Conservation (phyloP, 2,329 filamentous ascomycete species). For the Phoma herbarum region DNA sequence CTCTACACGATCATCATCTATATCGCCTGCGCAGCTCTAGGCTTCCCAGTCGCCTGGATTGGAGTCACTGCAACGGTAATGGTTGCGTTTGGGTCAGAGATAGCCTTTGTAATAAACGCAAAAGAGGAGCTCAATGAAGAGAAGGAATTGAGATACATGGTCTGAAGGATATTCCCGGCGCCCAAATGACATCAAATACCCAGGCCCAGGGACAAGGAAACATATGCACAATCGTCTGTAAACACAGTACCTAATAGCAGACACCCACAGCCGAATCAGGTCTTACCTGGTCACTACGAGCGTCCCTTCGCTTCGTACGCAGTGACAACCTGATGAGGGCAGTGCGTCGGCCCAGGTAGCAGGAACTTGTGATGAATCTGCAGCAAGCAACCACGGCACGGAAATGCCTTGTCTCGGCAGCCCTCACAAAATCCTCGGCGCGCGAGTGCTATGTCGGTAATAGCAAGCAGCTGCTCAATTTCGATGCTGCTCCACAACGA, state of each 20-base stretch:
- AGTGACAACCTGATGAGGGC: background rate
- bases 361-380: background rate
- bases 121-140: background rate
- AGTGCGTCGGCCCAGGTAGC: background rate
- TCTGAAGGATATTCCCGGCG: background rate
- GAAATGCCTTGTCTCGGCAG: background rate
- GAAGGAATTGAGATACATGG: conserved; percentile 13
- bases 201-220: background rate
- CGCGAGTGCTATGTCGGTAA: background rate
- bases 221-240: background rate
- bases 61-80: conserved; percentile 9
- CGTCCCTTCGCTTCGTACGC: background rate
- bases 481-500: background rate
- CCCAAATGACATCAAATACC: background rate
- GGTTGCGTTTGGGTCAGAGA: conserved; percentile 10
- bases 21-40: conserved; percentile 4
- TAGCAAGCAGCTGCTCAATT: background rate
- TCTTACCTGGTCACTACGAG: background rate
- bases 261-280: background rate
- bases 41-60: conserved; percentile 3
- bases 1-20: conserved; percentile 16
- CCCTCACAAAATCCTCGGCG: background rate
- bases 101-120: background rate
- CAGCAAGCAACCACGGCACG: background rate
- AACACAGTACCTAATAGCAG: too few relatives aligned